Evolutionary conservation across 2,329 filamentous ascomycete species (phyloP).

Genomic region (Dothiorella sarmentorum): DNA sequence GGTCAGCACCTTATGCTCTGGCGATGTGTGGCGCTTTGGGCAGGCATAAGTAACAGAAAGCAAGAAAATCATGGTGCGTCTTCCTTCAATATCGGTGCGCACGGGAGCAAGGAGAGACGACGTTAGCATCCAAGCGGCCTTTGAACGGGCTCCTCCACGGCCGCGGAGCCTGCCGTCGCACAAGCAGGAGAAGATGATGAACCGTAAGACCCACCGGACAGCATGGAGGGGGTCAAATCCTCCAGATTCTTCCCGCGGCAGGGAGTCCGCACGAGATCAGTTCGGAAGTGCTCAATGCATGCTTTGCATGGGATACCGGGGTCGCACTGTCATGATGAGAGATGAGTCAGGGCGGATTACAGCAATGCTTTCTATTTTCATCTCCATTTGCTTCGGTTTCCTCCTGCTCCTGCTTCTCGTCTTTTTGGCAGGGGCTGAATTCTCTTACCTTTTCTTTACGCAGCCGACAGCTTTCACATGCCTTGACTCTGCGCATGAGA

Average conservation of each 20-base stretch:
- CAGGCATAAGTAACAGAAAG: neutral
- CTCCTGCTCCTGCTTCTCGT: neutral
- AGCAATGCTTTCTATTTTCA: neutral
- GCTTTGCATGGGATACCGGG: slow-evolving; percentile 38
- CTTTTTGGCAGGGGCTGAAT: neutral
- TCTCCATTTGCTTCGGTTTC: neutral
- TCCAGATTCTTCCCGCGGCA: slow-evolving; percentile 31
- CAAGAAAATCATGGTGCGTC: neutral
- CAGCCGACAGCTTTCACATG: slow-evolving; percentile 34
- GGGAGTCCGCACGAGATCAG: slow-evolving; percentile 34
- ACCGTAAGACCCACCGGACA: slow-evolving; percentile 10
- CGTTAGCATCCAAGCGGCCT: neutral
- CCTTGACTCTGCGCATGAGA: slow-evolving; percentile 34
- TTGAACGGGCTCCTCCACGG: neutral
- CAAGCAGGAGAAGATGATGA: slow-evolving; percentile 1
- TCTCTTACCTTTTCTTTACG: slow-evolving; percentile 31
- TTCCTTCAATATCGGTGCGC: neutral
- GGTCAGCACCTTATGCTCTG: neutral
- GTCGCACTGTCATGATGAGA: slow-evolving; percentile 28
- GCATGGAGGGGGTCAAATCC: slow-evolving; percentile 3
- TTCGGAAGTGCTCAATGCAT: slow-evolving; percentile 38
- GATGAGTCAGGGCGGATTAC: neutral
- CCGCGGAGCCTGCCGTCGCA: neutral
- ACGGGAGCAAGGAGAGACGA: neutral
- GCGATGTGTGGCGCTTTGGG: neutral